Base-by-base conservation (phyloP, 2,329 filamentous ascomycete genomes). In the Scorias spongiosa region DNA sequence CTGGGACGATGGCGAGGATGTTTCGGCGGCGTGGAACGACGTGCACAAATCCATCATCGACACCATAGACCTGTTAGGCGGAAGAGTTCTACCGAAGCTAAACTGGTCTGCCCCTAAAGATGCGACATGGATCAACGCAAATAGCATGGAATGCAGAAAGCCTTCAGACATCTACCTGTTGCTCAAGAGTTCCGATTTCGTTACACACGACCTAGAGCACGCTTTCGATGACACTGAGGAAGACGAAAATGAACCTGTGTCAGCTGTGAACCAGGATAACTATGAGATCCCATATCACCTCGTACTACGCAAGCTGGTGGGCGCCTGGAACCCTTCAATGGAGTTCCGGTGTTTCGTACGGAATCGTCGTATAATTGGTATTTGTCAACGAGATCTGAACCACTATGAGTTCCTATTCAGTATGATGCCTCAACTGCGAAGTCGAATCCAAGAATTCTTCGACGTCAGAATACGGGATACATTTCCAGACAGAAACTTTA, bases 91-190 rank as follows among this genome's bases (percentile, higher is more conserved):
- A 1, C 91, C 91, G 1, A 98, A 98, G 64, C 69, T 98, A 40
- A 96, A 96, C 67, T 98, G 91, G 91, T 95, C 88, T 5, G 81
- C 87, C 3, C 91, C 91, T 3, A 94, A 95, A 62, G 91, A 98
- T 59, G 91, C 91, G 8, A 85, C 84, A 17, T 95, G 87, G 82
- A 95, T 98, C 63, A 64, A 80, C 64, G 65, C 75, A 60, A 98
- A 98, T 63, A 93, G 84, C 40, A 82, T 95, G 66, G 86, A 93
- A 62, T 98, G 91, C 64, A 80, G 78, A 3, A 79, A 78, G 1
- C 78, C 91, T 2, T 93, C 91, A 60, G 91, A 98, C 57, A 77
- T 98, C 39, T 98, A 96, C 58, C 73, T 96, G 12, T 74, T 98
- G 1, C 73, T 98, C 11, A 98, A 98, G 66, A 88, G 83, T 56